Percentiles rank a stretch among this genome's conserved stretches.
Evolutionary conservation across 768 basidiomycete genomes (phyloP).

Genomic region (Inosperma sp.): DNA sequence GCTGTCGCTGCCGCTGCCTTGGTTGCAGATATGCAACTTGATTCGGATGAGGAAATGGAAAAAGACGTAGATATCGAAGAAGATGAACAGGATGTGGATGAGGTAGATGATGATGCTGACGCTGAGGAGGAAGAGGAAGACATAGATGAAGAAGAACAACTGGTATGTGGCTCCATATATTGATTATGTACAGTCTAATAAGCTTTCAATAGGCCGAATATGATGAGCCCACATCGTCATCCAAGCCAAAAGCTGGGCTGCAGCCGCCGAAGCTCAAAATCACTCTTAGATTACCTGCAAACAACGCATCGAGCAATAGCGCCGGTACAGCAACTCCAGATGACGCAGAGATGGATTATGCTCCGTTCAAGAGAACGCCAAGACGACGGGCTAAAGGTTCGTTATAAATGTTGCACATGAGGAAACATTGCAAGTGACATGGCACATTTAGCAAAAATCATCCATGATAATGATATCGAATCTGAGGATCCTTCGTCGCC

Average conservation of each 20-base stretch:
- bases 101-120: constrained; percentile 28
- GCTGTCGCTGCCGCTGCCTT: constrained; percentile 27
- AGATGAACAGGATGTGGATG: constrained; percentile 29
- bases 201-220: constrained; percentile 20
- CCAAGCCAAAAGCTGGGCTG: constrained; percentile 29
- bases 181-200: background rate
- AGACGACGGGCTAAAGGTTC: constrained; percentile 23
- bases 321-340: constrained; percentile 30
- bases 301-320: constrained; percentile 29
- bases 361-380: constrained; percentile 23
- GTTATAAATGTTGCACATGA: background rate
- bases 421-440: constrained; percentile 1
- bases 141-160: constrained; percentile 36
- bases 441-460: constrained; percentile 17
- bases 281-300: constrained; percentile 52
- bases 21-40: constrained; percentile 33
- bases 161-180: constrained; percentile 26
- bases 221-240: constrained; percentile 15
- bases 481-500: constrained; percentile 34
- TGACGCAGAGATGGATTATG: constrained; percentile 29
- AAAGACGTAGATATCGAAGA: constrained; percentile 37
- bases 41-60: constrained; percentile 33
- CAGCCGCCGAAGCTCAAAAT: constrained; percentile 50
- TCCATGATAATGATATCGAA: constrained; percentile 31
- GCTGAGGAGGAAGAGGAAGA: constrained; percentile 36